Base-by-base conservation (phyloP, 148 eudicot genomes). In the Suaeda aralocaspica region DNA sequence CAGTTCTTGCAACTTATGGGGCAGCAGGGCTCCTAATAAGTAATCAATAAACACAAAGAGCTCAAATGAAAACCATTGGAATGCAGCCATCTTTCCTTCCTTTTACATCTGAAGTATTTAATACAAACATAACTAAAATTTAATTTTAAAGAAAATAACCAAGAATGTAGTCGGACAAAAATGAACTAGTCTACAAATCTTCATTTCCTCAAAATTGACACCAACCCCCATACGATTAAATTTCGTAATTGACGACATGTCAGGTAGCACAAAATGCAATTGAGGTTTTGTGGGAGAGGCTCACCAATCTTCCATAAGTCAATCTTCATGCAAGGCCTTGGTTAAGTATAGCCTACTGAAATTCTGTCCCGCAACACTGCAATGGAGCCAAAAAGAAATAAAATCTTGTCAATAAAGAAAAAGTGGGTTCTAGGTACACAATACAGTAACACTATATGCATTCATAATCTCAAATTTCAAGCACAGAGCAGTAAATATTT, bases 331-430 rank as follows among this genome's bases (percentile, higher is more conserved):
- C 80, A 94, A 81, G 21, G 97, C 97, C 84, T 91, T 91, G 81
- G 85, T 82, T 82, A 89, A 74, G 70, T 91, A 86, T 30, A 94
- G 76, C 71, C 78, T 82, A 66, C 89, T 83, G 78, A 94, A 91
- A 78, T 86, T 89, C 81, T 91, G 99, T 41, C 99, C 97, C 24
- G 96, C 97, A 71, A 89, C 97, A 76, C 98, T 94, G 89, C 83
- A 84, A 49, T 60, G 29, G n/a, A 56, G 41, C n/a, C 58, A 33
- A 46, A n/a, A 62, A 24, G 36, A 64, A 39, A 55, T 29, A 61
- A 66, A 39, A 41, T 34, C 19, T 8, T 7, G 36, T 29, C 41
- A 36, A 36, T 8, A 36, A 36, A 36, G 4, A 36, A 36, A 22
- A 55, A 25, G 34, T 10, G 2, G 9, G 14, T 56, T 13, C 15